Base-by-base conservation (phyloP, 2,329 filamentous ascomycete species). In the Coleophoma crateriformis region DNA sequence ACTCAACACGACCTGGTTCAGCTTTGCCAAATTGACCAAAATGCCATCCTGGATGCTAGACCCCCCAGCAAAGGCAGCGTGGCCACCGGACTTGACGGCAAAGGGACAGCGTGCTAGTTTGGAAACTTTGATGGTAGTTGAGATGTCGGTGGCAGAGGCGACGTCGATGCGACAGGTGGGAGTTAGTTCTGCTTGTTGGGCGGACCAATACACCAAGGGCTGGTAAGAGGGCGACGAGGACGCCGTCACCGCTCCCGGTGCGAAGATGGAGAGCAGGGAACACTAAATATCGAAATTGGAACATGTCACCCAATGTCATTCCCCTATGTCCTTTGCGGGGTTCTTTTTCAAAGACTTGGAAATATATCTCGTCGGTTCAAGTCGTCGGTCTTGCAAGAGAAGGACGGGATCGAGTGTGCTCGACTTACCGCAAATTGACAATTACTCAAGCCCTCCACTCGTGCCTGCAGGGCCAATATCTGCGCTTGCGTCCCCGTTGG, bases 21-120 rank as follows among this genome's bases (percentile, higher is more conserved):
- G 33, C 6, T 46, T 47, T 15, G 61, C 67, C 7, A 77, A 68
- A 14, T 76, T 74, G 51, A 82, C 72, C 11, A 76, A 56, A 1
- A 77, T 67, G 0, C 76, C 76, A 5, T 67, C 70, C n/a, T 71
- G 61, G 44, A 76, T 73, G 54, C 71, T 81, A 1, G 77, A 71
- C 34, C 71, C 74, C 50, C 74, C 73, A n/a, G 74, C 69, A 33
- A 51, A 56, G 4, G 52, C 38, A 2, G 50, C 50, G 47, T 62
- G 56, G 1, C 58, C 57, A 14, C 58, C 57, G 19, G 52, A 51
- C 42, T 52, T 55, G n/a, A 61, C 54, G 6, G 52, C 56, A 39
- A 62, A 61, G 8, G 49, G 50, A 39, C 55, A 56, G 33, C 48
- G 7, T 20, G 54, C 47, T 13, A 52, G 17, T 7, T 50, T 52